These are phyloP conservation scores for Scheffersomyces insectosa DNA, from an alignment of 1,139 yeast species.

Conservation along the genomic window DNA sequence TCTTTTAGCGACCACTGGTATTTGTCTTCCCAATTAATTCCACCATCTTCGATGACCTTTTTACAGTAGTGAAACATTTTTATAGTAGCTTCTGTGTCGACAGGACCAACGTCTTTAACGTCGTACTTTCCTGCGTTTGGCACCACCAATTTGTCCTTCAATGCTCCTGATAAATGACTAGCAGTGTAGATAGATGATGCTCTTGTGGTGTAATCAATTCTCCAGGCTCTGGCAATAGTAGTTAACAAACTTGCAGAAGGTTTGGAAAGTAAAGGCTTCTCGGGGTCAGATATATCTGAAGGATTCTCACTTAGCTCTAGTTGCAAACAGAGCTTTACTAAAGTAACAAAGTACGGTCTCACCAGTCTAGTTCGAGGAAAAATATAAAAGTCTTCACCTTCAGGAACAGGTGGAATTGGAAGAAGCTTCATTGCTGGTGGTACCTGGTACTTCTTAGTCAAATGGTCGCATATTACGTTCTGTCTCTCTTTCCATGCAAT, in stretches of 20 bases:
- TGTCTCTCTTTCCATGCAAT: conserved; percentile 57
- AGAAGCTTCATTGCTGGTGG: conserved; percentile 34
- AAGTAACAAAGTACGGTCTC: conserved; percentile 31
- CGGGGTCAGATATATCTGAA: conserved; percentile 18
- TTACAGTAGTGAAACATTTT: conserved; percentile 31
- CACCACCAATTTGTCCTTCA: conserved; percentile 31
- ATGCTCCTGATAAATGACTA: conserved; percentile 43
- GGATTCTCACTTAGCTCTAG: conserved; percentile 16
- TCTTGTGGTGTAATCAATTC: conserved; percentile 54
- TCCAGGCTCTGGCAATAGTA: conserved; percentile 59
- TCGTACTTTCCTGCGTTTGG: conserved; percentile 13
- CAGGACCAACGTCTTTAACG: conserved; percentile 28
- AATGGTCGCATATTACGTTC: conserved; percentile 32
- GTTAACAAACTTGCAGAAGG: conserved; percentile 42
- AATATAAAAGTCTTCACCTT: conserved; percentile 38
- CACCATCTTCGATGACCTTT: conserved; percentile 32
- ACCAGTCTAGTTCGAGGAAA: conserved; percentile 40
- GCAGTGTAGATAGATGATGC: conserved; percentile 57
- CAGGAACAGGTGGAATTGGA: conserved; percentile 30
- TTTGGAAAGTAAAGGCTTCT: conserved; percentile 36
- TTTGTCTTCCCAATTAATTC: conserved; percentile 37
- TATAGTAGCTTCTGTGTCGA: conserved; percentile 28
- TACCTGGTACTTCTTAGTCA: conserved; percentile 42
- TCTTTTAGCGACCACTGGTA: conserved; percentile 50
- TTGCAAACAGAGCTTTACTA: conserved; percentile 29